phyloP scores from a whole-genome alignment of 176 grass and related monocot genomes.

The Cenchrus fungigraminus region DNA sequence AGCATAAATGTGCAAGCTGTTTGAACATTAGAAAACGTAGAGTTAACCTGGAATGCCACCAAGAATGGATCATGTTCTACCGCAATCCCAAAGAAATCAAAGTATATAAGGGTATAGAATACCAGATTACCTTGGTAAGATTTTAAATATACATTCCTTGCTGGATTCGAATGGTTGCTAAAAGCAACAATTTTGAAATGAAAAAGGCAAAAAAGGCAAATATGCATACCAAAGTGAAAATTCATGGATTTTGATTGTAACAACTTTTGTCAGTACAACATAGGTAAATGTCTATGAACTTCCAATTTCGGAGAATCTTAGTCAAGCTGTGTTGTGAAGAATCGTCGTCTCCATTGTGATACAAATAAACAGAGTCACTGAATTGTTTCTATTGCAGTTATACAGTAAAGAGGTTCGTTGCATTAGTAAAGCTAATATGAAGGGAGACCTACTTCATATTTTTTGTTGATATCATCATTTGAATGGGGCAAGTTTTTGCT shows the following conservation, averaged over 20 bases:
- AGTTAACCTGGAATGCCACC: background rate
- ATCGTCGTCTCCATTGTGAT: background rate
- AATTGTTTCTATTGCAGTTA: background rate
- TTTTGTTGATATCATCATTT: no score
- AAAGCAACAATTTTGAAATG: background rate
- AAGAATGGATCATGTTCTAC: background rate
- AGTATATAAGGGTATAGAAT: background rate
- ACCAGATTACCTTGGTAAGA: background rate
- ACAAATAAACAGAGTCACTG: background rate
- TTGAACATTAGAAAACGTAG: background rate
- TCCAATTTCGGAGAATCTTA: background rate
- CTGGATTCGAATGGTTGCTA: background rate
- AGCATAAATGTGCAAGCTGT: background rate
- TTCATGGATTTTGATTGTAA: background rate
- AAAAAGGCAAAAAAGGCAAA: background rate
- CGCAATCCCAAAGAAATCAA: background rate
- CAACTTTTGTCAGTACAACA: background rate
- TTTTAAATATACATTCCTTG: background rate
- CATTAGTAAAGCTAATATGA: background rate
- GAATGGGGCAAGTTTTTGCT: background rate
- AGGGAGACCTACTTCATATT: no score
- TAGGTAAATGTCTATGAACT: background rate
- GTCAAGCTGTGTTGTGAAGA: background rate
- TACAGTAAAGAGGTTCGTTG: background rate
- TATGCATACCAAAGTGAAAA: background rate